Conservation (phyloP, 2,329 filamentous ascomycete species). For the Hypoxylon sp. region DNA sequence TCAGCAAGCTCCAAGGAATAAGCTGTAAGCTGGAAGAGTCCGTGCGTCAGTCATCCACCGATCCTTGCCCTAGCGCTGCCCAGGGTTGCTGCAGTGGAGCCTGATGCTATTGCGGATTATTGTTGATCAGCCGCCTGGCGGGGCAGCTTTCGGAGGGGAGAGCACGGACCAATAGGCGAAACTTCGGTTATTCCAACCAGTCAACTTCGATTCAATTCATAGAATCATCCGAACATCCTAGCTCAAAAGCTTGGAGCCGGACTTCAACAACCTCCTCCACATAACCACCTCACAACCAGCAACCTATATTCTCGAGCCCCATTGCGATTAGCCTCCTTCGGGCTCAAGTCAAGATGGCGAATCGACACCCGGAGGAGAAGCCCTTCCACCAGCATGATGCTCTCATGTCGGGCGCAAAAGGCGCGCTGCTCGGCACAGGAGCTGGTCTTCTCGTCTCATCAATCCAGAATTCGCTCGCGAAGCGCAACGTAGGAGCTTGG, state of each 20-base stretch:
- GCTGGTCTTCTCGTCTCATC: conserved; percentile 81
- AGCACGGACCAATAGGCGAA: conserved; percentile 18
- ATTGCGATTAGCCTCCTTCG: conserved; percentile 45
- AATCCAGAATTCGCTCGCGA: conserved; percentile 88
- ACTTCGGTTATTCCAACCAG: conserved; percentile 24
- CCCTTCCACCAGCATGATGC: conserved; percentile 82
- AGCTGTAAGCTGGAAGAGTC: conserved; percentile 8
- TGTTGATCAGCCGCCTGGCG: conserved; percentile 9
- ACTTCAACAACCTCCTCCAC: conserved; percentile 3
- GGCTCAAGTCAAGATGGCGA: conserved; percentile 53
- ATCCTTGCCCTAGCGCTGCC: neutral
- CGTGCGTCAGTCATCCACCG: neutral
- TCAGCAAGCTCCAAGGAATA: conserved; percentile 18
- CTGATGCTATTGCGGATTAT: neutral
- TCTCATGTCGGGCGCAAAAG: conserved; percentile 75
- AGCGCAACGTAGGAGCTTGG: conserved; percentile 83
- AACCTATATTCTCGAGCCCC: conserved; percentile 20
- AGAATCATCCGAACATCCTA: neutral
- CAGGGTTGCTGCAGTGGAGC: neutral
- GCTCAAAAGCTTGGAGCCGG: conserved; percentile 4
- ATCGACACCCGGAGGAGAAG: conserved; percentile 56
- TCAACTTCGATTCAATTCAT: conserved; percentile 23
- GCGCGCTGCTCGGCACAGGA: conserved; percentile 74
- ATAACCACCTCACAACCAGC: conserved; percentile 1
- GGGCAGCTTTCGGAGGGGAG: neutral